phyloP scores from a whole-genome alignment of 2,329 filamentous ascomycete genomes.

The Aspergillaceae sp. region DNA sequence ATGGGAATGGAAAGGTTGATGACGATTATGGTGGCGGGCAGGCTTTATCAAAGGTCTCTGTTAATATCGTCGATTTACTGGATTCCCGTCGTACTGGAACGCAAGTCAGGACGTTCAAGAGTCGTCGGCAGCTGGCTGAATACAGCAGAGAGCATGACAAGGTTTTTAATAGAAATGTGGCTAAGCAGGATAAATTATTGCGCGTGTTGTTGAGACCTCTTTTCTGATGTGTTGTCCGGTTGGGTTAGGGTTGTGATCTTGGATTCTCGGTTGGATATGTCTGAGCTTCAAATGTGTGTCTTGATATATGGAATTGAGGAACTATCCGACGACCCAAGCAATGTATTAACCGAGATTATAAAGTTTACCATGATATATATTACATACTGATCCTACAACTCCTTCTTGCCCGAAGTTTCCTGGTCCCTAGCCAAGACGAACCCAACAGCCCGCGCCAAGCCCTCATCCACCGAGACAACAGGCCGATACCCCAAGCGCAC shows the following conservation, averaged over 20 bases:
- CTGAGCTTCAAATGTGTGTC: no score
- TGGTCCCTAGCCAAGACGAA: conserved; percentile 30
- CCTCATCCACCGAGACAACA: conserved; percentile 39
- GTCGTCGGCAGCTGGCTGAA: conserved; percentile 3
- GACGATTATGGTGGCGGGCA: conserved; percentile 2
- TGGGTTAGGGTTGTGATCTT: background rate
- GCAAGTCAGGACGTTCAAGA: conserved; percentile 9
- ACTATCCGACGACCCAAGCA: no score
- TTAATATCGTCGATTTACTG: conserved; percentile 25
- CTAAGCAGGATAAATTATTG: conserved; percentile 16
- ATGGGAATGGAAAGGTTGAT: background rate
- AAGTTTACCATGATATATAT: background rate
- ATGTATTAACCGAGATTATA: no score
- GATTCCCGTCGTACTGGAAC: conserved; percentile 12
- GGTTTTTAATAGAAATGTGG: conserved; percentile 8
- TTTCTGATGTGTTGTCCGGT: conserved; percentile 1
- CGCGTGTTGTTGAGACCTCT: conserved; percentile 11
- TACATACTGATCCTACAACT: conserved; percentile 17
- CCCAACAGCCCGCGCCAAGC: conserved; percentile 37
- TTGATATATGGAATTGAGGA: no score
- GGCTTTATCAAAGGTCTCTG: conserved; percentile 14
- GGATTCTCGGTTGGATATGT: background rate
- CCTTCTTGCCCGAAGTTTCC: conserved; percentile 32
- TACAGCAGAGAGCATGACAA: conserved; percentile 10
- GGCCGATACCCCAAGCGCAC: conserved; percentile 37